Percentiles rank a stretch among this genome's conserved stretches.
Conservation (phyloP, 179 eudicot genomes). For the Silene vulgaris region DNA sequence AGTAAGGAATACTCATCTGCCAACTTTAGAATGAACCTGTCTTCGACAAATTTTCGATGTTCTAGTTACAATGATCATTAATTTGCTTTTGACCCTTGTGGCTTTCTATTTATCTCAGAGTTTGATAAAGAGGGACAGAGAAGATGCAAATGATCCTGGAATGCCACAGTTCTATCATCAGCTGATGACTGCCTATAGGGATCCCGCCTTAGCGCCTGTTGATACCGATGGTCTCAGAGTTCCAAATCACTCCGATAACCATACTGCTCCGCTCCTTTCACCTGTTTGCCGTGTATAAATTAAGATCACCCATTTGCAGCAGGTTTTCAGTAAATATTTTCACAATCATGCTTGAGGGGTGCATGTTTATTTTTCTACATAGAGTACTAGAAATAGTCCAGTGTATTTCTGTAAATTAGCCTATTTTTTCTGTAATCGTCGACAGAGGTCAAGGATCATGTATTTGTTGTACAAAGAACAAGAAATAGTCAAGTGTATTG, state of each 20-base stretch:
- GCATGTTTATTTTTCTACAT: not conserved
- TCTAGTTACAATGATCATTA: no score
- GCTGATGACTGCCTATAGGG: conserved; percentile 59
- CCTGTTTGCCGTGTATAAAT: conserved; percentile 7
- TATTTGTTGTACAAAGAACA: not conserved
- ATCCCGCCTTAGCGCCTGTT: conserved; percentile 59
- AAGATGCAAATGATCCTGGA: conserved; percentile 47
- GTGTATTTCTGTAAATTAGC: not conserved
- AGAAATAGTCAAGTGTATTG: not conserved
- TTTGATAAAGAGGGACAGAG: conserved; percentile 69
- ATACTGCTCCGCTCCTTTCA: conserved; percentile 28
- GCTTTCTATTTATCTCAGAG: conserved; percentile 36
- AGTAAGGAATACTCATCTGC: no score
- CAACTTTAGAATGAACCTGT: no score
- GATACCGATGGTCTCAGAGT: conserved; percentile 12
- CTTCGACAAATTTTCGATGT: no score
- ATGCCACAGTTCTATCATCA: conserved; percentile 52
- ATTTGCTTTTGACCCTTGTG: no score
- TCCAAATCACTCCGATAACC: conserved; percentile 24
- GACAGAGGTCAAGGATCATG: not conserved
- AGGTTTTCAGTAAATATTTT: not conserved
- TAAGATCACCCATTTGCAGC: not conserved
- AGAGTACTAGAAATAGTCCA: no score
- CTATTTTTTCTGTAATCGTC: not conserved
- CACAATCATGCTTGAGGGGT: not conserved